Evolutionary conservation across 2,329 filamentous ascomycete genomes (phyloP).

Genomic region (Fusarium sulawesiense): DNA sequence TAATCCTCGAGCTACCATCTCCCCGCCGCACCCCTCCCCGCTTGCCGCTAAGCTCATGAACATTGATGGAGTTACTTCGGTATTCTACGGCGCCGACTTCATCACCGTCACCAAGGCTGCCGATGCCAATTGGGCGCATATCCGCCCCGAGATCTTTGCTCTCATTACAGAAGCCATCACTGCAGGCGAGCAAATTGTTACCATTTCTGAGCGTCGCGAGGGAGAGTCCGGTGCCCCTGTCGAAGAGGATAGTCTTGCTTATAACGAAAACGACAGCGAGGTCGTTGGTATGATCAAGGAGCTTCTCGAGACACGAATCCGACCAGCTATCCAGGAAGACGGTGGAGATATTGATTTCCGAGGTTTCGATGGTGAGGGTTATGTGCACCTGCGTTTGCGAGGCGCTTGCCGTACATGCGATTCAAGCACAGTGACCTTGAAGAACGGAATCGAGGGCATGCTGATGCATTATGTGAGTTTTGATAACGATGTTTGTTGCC

Average conservation of each 20-base stretch:
- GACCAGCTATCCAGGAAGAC: slow-evolving; percentile 96
- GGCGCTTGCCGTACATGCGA: slow-evolving; percentile 97
- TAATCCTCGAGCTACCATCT: slow-evolving; percentile 85
- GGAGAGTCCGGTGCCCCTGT: slow-evolving; percentile 55
- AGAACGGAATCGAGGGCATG: slow-evolving; percentile 99
- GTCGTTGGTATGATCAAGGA: slow-evolving; percentile 99
- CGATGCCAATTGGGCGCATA: slow-evolving; percentile 91
- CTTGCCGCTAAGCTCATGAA: slow-evolving; percentile 91
- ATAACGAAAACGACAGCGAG: slow-evolving; percentile 91
- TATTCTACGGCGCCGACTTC: slow-evolving; percentile 95
- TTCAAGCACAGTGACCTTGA: slow-evolving; percentile 94
- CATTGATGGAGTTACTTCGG: slow-evolving; percentile 91
- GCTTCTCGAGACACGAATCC: slow-evolving; percentile 91
- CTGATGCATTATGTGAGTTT: slow-evolving; percentile 88
- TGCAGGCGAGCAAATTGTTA: slow-evolving; percentile 84
- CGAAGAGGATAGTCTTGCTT: slow-evolving; percentile 77
- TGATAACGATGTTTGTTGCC: slow-evolving; percentile 40
- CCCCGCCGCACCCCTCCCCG: slow-evolving; percentile 89
- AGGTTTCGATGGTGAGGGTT: slow-evolving; percentile 84
- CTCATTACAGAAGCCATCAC: slow-evolving; percentile 94
- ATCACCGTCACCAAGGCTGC: slow-evolving; percentile 95
- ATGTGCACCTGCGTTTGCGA: slow-evolving; percentile 86
- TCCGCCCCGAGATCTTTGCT: slow-evolving; percentile 95
- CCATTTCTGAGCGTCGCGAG: slow-evolving; percentile 71
- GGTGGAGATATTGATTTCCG: slow-evolving; percentile 97